Base-by-base conservation (phyloP, 495 filamentous ascomycete species). In the Achaetomiella virescens region DNA sequence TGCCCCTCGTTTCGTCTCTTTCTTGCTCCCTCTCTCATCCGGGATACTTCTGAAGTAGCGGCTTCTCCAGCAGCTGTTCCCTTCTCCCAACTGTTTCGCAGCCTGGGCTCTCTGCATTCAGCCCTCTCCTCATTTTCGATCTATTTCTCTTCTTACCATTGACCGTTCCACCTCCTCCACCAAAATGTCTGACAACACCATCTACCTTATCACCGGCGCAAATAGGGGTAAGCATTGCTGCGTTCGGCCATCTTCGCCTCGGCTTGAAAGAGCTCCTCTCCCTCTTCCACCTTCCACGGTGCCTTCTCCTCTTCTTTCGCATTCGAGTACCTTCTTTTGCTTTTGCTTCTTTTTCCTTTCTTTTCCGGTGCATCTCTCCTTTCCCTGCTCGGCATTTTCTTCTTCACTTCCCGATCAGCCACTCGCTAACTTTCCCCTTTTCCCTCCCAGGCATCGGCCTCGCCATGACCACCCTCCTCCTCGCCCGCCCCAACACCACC, bases 371-470 rank as follows among this genome's bases (percentile, higher is more conserved):
- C n/a, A n/a, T n/a, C n/a, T n/a, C n/a, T n/a, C n/a, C n/a, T n/a
- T n/a, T n/a, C n/a, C n/a, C n/a, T n/a, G n/a, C n/a, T n/a, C n/a
- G n/a, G n/a, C n/a, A n/a, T n/a, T n/a, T n/a, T n/a, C n/a, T n/a
- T n/a, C n/a, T n/a, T n/a, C n/a, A n/a, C n/a, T n/a, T 8, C 29
- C 15, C 14, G 18, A 35, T 25, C 53, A 27, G 2, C 36, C 41
- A 51, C 35, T 10, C 22, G 27, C 17, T 35, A 48, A 59, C 22
- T 15, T 14, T 31, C 25, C 25, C 43, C 7, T 21, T 3, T 48
- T 17, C 17, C 24, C 15, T 11, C 15, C 18, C 17, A 75, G 78
- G 79, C 33, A 72, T 83, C 56, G 80, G 80, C 47, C 66, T 66
- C 41, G 71, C 69, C 18, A 54, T 83, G 3, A 29, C 69, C 20